These are phyloP conservation scores for Pyrenula massariospora DNA, from an alignment of 495 filamentous ascomycete species.

Conservation along the genomic window DNA sequence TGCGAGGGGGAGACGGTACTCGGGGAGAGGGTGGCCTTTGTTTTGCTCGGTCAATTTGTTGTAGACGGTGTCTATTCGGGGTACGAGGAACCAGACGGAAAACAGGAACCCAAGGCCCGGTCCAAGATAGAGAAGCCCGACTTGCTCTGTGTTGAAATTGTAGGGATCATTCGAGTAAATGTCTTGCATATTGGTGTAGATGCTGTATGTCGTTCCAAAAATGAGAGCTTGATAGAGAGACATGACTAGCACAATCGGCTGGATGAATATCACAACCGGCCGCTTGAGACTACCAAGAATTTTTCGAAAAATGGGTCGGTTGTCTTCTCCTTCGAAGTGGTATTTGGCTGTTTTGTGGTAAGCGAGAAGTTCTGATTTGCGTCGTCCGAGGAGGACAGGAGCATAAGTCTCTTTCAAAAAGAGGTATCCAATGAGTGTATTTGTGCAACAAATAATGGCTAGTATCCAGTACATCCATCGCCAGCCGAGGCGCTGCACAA, in stretches of 20 bases:
- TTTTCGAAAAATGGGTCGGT: neutral
- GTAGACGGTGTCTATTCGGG: slow-evolving; percentile 25
- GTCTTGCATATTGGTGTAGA: slow-evolving; percentile 48
- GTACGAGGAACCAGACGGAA: slow-evolving; percentile 25
- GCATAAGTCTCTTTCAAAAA: slow-evolving; percentile 67
- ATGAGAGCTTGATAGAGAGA: slow-evolving; percentile 47
- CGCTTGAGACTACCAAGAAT: slow-evolving; percentile 19
- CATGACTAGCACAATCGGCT: slow-evolving; percentile 48
- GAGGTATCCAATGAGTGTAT: slow-evolving; percentile 31
- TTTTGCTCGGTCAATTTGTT: slow-evolving; percentile 16
- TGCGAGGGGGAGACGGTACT: slow-evolving; percentile 15
- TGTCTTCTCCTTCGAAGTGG: neutral
- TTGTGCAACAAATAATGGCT: slow-evolving; percentile 19
- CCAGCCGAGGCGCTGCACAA: slow-evolving; percentile 35
- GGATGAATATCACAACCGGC: slow-evolving; percentile 45
- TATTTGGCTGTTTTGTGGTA: neutral
- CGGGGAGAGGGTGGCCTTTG: slow-evolving; percentile 11
- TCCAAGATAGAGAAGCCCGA: slow-evolving; percentile 44
- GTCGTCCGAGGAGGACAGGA: slow-evolving; percentile 13
- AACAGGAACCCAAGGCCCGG: slow-evolving; percentile 33
- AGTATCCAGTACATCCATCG: slow-evolving; percentile 43
- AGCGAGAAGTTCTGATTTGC: neutral
- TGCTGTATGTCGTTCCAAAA: slow-evolving; percentile 46
- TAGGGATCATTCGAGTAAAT: slow-evolving; percentile 34
- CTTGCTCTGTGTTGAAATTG: slow-evolving; percentile 29